Conservation (phyloP, 257 asterid species). For the Voacanga thouarsii region DNA sequence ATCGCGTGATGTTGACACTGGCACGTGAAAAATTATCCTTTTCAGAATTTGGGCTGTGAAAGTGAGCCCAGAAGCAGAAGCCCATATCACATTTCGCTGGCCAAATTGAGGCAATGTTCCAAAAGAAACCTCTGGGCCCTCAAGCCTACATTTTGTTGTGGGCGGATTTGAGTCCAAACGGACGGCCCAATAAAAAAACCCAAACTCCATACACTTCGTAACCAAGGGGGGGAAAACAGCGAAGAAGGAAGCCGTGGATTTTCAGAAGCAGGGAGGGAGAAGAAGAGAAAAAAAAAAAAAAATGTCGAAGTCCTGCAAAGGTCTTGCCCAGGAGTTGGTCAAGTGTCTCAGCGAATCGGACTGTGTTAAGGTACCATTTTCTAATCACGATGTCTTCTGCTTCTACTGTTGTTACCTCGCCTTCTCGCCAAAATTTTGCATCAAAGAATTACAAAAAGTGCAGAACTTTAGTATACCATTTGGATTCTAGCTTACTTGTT, state of each 20-base stretch:
- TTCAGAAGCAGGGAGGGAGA: neutral
- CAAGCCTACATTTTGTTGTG: neutral
- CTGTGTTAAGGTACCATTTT: slow-evolving; percentile 61
- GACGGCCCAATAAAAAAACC: neutral
- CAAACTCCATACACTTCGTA: neutral
- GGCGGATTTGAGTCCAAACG: neutral
- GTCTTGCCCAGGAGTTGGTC: slow-evolving; percentile 84
- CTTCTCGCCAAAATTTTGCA: neutral
- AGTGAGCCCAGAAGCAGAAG: neutral
- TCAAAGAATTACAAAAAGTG: neutral
- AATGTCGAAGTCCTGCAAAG: slow-evolving; percentile 95
- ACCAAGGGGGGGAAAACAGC: neutral
- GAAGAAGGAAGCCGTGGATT: neutral
- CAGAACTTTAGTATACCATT: neutral
- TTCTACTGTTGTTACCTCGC: neutral
- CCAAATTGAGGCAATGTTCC: neutral
- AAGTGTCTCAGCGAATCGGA: slow-evolving; percentile 94
- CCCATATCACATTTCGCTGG: no score
- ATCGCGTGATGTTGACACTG: neutral
- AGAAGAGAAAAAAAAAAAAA: slow-evolving; percentile 3
- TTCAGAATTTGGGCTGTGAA: neutral
- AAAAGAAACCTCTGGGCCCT: neutral
- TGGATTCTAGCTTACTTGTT: neutral
- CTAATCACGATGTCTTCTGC: neutral
- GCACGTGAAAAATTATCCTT: neutral